Conservation (phyloP, 73 alveolate species). For the Paramecium biaurelia region DNA sequence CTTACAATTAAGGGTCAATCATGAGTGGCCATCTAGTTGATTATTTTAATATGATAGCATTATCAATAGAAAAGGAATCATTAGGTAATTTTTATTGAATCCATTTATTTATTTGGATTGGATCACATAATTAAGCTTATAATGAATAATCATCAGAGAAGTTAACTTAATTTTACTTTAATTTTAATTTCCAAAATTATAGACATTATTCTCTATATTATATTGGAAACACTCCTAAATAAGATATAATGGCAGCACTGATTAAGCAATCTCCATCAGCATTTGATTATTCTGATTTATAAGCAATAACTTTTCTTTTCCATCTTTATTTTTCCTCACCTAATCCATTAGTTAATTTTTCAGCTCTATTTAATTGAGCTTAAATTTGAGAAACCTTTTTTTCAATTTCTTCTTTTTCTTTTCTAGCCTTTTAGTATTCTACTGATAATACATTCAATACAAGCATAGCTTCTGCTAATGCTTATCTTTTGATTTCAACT, state of each 20-base stretch:
- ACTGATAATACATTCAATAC: conserved; percentile 81
- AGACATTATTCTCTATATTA: conserved; percentile 94
- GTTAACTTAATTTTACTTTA: conserved; percentile 64
- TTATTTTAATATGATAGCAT: conserved; percentile 95
- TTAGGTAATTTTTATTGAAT: conserved; percentile 89
- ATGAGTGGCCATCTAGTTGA: conserved; percentile 98
- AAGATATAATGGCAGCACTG: conserved; percentile 98
- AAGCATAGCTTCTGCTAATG: conserved; percentile 85
- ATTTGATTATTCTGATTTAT: conserved; percentile 82
- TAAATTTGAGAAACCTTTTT: conserved; percentile 82
- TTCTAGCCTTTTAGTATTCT: conserved; percentile 91
- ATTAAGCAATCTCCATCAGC: conserved; percentile 97
- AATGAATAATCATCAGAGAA: conserved; percentile 74
- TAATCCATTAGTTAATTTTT: conserved; percentile 94
- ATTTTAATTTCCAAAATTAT: conserved; percentile 83
- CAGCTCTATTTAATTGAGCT: conserved; percentile 94
- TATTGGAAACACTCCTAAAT: conserved; percentile 97
- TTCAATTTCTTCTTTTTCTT: conserved; percentile 83
- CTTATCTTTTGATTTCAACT: conserved; percentile 85
- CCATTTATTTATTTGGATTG: conserved; percentile 97
- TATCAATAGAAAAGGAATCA: conserved; percentile 95
- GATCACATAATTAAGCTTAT: conserved; percentile 94
- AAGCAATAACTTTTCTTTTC: conserved; percentile 75
- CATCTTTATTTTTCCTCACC: conserved; percentile 98
- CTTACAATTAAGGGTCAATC: conserved; percentile 99